Percentiles rank a stretch among this genome's conserved stretches.
phyloP scores from a whole-genome alignment of 2,329 filamentous ascomycete species.

The Epichloe bromicola region DNA sequence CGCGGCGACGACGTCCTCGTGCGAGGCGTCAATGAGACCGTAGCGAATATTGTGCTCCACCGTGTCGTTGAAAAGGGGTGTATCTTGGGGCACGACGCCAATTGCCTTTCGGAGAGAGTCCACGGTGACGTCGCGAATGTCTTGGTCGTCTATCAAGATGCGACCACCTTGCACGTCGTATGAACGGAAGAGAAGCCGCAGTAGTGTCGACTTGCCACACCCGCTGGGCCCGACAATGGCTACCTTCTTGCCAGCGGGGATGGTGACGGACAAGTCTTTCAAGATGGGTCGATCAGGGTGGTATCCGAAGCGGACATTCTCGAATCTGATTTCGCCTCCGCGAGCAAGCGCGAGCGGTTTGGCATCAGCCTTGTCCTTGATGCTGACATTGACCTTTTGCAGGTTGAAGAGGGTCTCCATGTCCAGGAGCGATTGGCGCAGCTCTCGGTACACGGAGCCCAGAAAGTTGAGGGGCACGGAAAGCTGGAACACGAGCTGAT shows the following conservation, averaged over 20 bases:
- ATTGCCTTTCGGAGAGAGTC: conserved; percentile 77
- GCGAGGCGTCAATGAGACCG: conserved; percentile 63
- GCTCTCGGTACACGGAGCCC: conserved; percentile 92
- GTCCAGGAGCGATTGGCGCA: conserved; percentile 85
- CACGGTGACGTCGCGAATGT: conserved; percentile 69
- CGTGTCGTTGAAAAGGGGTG: conserved; percentile 91
- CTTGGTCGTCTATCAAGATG: conserved; percentile 86
- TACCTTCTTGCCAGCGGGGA: conserved; percentile 91
- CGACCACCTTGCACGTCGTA: conserved; percentile 80
- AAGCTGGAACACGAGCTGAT: conserved; percentile 95
- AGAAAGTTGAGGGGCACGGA: conserved; percentile 95
- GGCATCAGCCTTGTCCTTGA: conserved; percentile 66
- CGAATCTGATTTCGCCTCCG: conserved; percentile 84
- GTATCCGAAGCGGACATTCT: conserved; percentile 93
- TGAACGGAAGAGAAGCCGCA: conserved; percentile 83
- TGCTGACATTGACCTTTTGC: conserved; percentile 86
- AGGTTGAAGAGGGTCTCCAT: conserved; percentile 98
- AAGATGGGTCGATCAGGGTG: conserved; percentile 77
- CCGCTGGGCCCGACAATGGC: conserved; percentile 91
- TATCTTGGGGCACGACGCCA: conserved; percentile 94
- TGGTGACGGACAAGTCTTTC: conserved; percentile 70
- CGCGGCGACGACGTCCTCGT: conserved; percentile 61
- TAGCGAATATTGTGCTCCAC: conserved; percentile 95
- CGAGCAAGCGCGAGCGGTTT: conserved; percentile 56
- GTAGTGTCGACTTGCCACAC: conserved; percentile 89